Evolutionary conservation across 2,329 filamentous ascomycete species (phyloP), one percentile per base, ranked within the genome.

Genomic region (Cephalotrichum gorgonifer): DNA sequence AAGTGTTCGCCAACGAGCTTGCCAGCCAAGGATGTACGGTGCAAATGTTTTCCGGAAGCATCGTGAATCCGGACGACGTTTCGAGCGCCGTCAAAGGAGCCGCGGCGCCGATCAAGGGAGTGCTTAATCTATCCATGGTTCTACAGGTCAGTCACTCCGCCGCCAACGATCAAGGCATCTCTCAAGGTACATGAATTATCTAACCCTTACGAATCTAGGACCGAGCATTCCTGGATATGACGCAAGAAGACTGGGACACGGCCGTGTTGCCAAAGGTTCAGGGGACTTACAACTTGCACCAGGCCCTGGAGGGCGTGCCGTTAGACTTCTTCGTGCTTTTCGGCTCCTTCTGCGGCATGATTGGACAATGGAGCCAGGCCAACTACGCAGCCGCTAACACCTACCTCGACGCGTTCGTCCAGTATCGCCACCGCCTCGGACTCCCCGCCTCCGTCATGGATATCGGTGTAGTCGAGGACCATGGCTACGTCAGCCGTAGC

Each of bases 321-420:
- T 55, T 68, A 1, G 63, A 67, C 48, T 69, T 73, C 55, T 69
- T 72, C 46, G 50, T 63, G 22, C 51, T 65, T 22, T 56, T 61
- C 39, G 60, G 57, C 8, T 72, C 69, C 2, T 53, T 66, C 6
- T 58, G 59, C 0, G 62, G 60, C 14, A 54, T 65, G 14, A 52
- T 66, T 3, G 68, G 64, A 7, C 59, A 62, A 20, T 52, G 57
- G 1, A 62, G 58, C 0, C 70, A 72, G 51, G 60, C 62, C 44
- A 71, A 69, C 54, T 75, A 74, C 52, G 57, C 62, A 9, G 62
- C 66, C 1, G 68, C 60, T n/a, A 72, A 71, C 52, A 57, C 61
- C 6, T 73, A 64, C 55, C 56, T 68, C 45, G 63, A 70, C 31
- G 57, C 60, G 3, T 61, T 72, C 38, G 64, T 58, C 11, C 58